These are phyloP conservation scores for Crataegus laevigata DNA, from an alignment of 306 rosid genomes.

Conservation along the genomic window DNA sequence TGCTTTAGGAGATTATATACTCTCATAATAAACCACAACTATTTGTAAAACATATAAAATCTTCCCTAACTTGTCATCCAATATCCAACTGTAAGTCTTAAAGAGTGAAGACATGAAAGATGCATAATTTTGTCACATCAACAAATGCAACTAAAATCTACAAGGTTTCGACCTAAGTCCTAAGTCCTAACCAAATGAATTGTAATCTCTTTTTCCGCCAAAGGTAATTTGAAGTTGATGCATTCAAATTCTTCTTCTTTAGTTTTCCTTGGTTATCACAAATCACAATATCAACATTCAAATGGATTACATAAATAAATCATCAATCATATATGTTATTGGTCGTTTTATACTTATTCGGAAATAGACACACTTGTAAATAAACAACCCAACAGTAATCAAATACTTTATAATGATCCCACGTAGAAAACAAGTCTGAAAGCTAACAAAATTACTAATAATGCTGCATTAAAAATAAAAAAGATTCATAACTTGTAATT, in stretches of 20 bases:
- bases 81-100: slow-evolving; percentile 17
- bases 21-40: too few relatives aligned
- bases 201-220: too few relatives aligned
- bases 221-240: too few relatives aligned
- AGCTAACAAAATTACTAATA: too few relatives aligned
- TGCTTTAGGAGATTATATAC: too few relatives aligned
- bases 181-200: neutral
- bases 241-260: too few relatives aligned
- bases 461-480: too few relatives aligned
- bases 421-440: too few relatives aligned
- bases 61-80: slow-evolving; percentile 69
- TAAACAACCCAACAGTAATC: neutral
- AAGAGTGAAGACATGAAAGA: slow-evolving; percentile 37
- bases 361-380: too few relatives aligned
- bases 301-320: neutral
- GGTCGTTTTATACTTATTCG: neutral
- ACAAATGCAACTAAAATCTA: slow-evolving; percentile 8
- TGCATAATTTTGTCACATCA: slow-evolving; percentile 30
- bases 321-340: neutral
- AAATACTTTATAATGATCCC: too few relatives aligned
- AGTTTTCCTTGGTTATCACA: too few relatives aligned
- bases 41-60: slow-evolving; percentile 3
- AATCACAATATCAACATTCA: neutral
- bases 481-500: too few relatives aligned
- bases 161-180: neutral